A percentile compares a stretch with the other conserved stretches of the same genome.
phyloP scores from a whole-genome alignment of 495 filamentous ascomycete species.

The Rhizodiscina lignyota region DNA sequence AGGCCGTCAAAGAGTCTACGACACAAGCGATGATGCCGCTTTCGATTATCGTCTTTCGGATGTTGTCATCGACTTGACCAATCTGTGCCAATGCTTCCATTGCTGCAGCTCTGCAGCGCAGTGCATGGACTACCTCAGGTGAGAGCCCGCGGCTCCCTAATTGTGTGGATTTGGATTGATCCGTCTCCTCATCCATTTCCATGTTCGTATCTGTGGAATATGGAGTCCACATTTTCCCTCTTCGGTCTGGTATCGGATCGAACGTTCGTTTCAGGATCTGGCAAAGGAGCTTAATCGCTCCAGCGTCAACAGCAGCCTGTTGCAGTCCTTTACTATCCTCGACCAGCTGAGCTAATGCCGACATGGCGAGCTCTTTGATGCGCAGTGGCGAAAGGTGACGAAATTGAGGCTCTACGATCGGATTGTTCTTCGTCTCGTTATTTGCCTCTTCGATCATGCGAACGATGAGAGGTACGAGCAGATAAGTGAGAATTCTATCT shows the following conservation, averaged over 20 bases:
- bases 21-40: constrained; percentile 65
- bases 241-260: constrained; percentile 25
- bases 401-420: constrained; percentile 5
- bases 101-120: constrained; percentile 61
- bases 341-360: constrained; percentile 60
- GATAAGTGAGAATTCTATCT: constrained; percentile 16
- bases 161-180: constrained; percentile 15
- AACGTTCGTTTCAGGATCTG: constrained; percentile 60
- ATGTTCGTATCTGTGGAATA: constrained; percentile 1
- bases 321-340: constrained; percentile 61
- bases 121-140: constrained; percentile 48
- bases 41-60: constrained; percentile 63
- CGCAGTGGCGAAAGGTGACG: constrained; percentile 19
- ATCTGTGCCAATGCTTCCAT: constrained; percentile 65
- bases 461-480: constrained; percentile 23
- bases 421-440: constrained; percentile 20
- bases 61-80: constrained; percentile 65
- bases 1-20: constrained; percentile 64
- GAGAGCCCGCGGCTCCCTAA: constrained; percentile 47
- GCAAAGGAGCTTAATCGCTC: constrained; percentile 53
- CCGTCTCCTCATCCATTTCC: constrained; percentile 2
- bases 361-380: constrained; percentile 54
- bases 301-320: constrained; percentile 65
- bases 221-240: constrained; percentile 22
- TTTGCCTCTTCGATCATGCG: constrained; percentile 17